phyloP scores from a whole-genome alignment of 495 filamentous ascomycete species.

The Penicillium egyptiacum region DNA sequence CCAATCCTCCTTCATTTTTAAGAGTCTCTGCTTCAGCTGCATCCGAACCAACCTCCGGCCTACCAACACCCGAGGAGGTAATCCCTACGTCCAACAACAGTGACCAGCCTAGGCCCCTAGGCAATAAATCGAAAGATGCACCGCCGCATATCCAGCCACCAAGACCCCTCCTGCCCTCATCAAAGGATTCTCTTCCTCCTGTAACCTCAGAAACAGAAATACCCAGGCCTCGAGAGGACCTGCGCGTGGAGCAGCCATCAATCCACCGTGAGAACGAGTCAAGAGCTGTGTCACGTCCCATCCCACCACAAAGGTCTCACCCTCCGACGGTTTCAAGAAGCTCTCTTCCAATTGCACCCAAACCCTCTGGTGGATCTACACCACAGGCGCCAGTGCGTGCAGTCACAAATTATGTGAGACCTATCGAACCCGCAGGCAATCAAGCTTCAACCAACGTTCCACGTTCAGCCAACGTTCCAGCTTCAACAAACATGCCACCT shows the following conservation, averaged over 20 bases:
- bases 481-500: constrained; percentile 4
- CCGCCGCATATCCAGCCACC: neutral
- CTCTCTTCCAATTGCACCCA: neutral
- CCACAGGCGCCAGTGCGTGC: neutral
- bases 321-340: neutral
- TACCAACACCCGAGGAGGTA: constrained; percentile 1
- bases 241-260: neutral
- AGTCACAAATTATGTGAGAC: neutral
- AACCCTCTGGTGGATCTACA: neutral
- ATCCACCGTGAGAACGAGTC: neutral
- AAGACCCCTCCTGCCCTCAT: neutral
- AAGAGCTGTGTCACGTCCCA: neutral
- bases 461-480: neutral
- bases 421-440: neutral
- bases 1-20: neutral
- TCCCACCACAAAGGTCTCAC: neutral
- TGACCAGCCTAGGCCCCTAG: neutral
- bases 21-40: neutral
- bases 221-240: neutral
- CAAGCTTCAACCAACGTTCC: neutral
- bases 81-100: neutral
- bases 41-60: neutral
- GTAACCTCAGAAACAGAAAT: neutral
- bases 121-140: neutral
- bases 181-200: neutral